Conservation (phyloP, 129 eudicot species). For the Arctium minus region DNA sequence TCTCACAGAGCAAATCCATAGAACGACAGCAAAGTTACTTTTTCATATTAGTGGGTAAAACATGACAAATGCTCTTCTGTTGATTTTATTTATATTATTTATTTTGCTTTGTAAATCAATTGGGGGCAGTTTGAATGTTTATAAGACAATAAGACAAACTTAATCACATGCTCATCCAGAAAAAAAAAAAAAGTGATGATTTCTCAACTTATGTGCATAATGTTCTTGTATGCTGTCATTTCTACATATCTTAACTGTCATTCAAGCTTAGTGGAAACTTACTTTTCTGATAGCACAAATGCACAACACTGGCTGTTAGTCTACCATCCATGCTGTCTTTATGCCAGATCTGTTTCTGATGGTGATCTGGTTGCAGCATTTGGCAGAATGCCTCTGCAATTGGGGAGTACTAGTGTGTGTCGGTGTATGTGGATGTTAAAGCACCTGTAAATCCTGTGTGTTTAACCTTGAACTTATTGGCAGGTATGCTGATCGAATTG, state of each 20-base stretch:
- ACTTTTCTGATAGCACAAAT: background rate
- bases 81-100: constrained; percentile 5
- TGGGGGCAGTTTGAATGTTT: background rate
- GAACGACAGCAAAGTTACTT: constrained; percentile 84
- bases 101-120: constrained; percentile 10
- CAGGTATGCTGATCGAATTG: constrained; percentile 97
- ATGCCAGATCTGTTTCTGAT: background rate
- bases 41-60: constrained; percentile 93
- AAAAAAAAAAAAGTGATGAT: background rate
- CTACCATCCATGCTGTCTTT: background rate
- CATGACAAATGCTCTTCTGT: constrained; percentile 7
- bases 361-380: background rate
- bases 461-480: constrained; percentile 23
- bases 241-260: background rate
- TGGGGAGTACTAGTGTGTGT: too few relatives aligned
- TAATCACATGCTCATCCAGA: background rate
- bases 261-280: background rate
- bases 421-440: too few relatives aligned
- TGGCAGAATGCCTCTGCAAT: too few relatives aligned
- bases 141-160: constrained; percentile 1
- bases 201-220: background rate
- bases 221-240: background rate
- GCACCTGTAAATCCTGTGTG: background rate
- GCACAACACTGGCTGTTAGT: background rate
- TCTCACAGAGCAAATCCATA: constrained; percentile 74